phyloP scores from a whole-genome alignment of 306 rosid genomes.

The Rosa chinensis region DNA sequence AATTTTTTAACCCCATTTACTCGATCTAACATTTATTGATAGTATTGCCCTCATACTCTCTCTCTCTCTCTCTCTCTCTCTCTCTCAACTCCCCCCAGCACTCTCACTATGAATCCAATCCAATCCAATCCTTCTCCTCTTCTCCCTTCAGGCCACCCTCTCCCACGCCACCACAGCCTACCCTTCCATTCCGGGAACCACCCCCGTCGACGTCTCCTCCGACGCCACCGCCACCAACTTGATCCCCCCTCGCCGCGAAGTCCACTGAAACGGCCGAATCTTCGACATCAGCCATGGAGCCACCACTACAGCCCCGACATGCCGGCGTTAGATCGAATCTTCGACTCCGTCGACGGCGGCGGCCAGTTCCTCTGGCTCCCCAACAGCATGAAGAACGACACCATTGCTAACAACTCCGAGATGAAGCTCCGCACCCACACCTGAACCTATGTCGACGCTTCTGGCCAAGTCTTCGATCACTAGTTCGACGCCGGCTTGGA shows the following conservation, averaged over 20 bases:
- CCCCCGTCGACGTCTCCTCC: constrained; percentile 25
- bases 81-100: neutral
- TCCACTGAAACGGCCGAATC: constrained; percentile 64
- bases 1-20: too few species aligned
- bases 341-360: constrained; percentile 52
- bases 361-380: constrained; percentile 72
- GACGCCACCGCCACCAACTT: constrained; percentile 18
- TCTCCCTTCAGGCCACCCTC: constrained; percentile 24
- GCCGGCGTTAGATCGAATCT: constrained; percentile 40
- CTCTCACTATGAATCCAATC: constrained; percentile 29
- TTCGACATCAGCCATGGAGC: constrained; percentile 55
- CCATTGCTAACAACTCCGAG: constrained; percentile 53
- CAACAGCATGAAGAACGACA: constrained; percentile 76
- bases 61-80: too few species aligned
- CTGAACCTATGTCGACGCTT: constrained; percentile 87
- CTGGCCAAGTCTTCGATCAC: constrained; percentile 74
- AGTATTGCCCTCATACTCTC: too few species aligned
- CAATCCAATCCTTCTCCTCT: constrained; percentile 30
- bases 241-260: constrained; percentile 71
- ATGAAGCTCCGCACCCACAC: constrained; percentile 68
- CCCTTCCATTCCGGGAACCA: constrained; percentile 55
- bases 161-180: constrained; percentile 41
- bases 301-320: constrained; percentile 36
- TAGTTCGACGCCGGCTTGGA: constrained; percentile 87
- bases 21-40: too few species aligned